Evolutionary conservation across 371 early-diverging fungal species (phyloP).

Genomic region (Apophysomyces sp.): DNA sequence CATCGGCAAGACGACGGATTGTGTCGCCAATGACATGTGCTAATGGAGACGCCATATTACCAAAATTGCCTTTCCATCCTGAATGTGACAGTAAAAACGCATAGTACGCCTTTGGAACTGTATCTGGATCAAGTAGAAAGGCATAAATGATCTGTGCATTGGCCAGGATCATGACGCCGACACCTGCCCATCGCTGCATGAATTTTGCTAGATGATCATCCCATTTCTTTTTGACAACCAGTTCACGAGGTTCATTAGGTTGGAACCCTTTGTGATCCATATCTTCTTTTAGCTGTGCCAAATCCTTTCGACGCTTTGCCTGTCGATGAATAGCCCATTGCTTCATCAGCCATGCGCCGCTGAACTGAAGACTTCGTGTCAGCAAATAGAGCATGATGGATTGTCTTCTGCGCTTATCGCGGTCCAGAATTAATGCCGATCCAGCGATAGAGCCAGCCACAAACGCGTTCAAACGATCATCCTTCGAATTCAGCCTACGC

Average conservation of each 20-base stretch:
- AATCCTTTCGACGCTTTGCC: slow-evolving; percentile 15
- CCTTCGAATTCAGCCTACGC: slow-evolving; percentile 52
- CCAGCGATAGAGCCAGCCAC: slow-evolving; percentile 82
- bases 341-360: slow-evolving; percentile 65
- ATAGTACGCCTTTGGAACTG: slow-evolving; percentile 64
- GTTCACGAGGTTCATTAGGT: slow-evolving; percentile 16
- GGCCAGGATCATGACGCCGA: slow-evolving; percentile 67
- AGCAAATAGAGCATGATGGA: slow-evolving; percentile 80
- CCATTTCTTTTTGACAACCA: slow-evolving; percentile 30
- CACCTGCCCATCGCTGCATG: slow-evolving; percentile 54
- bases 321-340: slow-evolving; percentile 54
- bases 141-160: slow-evolving; percentile 64
- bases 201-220: slow-evolving; percentile 56
- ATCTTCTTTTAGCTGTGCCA: slow-evolving; percentile 16
- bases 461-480: slow-evolving; percentile 69
- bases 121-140: slow-evolving; percentile 61
- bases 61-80: slow-evolving; percentile 55
- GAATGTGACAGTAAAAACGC: slow-evolving; percentile 67
- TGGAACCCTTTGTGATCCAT: slow-evolving; percentile 24
- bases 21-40: slow-evolving; percentile 40
- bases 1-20: slow-evolving; percentile 35
- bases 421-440: slow-evolving; percentile 66
- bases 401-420: slow-evolving; percentile 65
- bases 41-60: slow-evolving; percentile 54
- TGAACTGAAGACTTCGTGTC: slow-evolving; percentile 77